Evolutionary conservation across 2,329 filamentous ascomycete species (phyloP).

Genomic region (Colletotrichum camelliae): DNA sequence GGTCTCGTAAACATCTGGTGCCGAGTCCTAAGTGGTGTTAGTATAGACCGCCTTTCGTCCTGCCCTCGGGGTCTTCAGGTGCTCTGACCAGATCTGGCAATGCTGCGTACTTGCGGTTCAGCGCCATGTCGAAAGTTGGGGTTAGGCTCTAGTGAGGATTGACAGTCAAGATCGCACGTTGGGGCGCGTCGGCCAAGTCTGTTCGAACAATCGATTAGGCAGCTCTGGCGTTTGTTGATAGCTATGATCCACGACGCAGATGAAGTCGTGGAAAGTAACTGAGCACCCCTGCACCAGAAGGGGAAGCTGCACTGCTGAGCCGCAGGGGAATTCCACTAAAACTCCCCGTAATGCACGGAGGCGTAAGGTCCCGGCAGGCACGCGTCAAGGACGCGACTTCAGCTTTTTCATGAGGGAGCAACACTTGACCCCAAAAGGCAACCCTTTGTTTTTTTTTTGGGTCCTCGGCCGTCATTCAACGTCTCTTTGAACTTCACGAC

Average conservation of each 20-base stretch:
- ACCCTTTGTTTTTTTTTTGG: not conserved
- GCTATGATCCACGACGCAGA: not conserved
- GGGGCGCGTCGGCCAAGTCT: not conserved
- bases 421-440: constrained; percentile 1
- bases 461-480: not conserved
- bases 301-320: constrained; percentile 1
- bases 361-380: not conserved
- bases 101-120: constrained; percentile 82
- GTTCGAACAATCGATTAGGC: not conserved
- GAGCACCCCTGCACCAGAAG: not conserved
- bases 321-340: constrained; percentile 5
- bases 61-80: not conserved
- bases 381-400: constrained; percentile 16
- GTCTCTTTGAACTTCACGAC: not conserved
- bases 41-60: not conserved
- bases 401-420: not conserved
- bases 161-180: not conserved
- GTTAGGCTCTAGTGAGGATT: not conserved
- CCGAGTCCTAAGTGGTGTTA: constrained; percentile 71
- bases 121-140: constrained; percentile 59
- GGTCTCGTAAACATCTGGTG: constrained; percentile 96
- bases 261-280: not conserved
- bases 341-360: not conserved
- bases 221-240: not conserved
- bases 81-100: constrained; percentile 74